These are phyloP conservation scores for Pseudocercospora pini-densiflorae DNA, from an alignment of 2,329 filamentous ascomycete species.

Conservation along the genomic window DNA sequence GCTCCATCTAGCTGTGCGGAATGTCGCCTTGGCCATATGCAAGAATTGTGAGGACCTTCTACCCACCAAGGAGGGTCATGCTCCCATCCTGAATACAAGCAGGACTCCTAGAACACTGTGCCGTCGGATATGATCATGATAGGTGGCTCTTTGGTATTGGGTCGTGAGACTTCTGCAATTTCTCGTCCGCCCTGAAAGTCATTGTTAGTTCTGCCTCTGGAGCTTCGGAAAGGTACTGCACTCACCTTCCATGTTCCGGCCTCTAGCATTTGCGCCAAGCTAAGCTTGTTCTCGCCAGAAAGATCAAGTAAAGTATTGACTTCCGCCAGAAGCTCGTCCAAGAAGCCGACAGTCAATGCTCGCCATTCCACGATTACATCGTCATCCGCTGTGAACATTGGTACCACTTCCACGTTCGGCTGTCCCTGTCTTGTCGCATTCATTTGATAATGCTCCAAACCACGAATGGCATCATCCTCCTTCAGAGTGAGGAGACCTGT, in stretches of 20 bases:
- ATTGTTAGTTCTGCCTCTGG: neutral
- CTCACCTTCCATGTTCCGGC: constrained; percentile 97
- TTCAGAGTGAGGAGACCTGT: constrained; percentile 81
- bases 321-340: constrained; percentile 71
- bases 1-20: constrained; percentile 17
- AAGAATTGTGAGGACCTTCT: constrained; percentile 13
- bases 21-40: constrained; percentile 11
- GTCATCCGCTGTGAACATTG: constrained; percentile 73
- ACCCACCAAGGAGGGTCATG: constrained; percentile 28
- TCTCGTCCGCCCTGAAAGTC: constrained; percentile 79
- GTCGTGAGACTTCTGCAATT: constrained; percentile 91
- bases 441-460: constrained; percentile 69
- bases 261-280: constrained; percentile 86
- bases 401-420: constrained; percentile 73
- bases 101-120: constrained; percentile 76
- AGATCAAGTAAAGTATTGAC: constrained; percentile 72
- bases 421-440: constrained; percentile 74
- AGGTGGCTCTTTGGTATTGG: constrained; percentile 94
- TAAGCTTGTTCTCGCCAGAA: constrained; percentile 71
- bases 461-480: constrained; percentile 68
- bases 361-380: constrained; percentile 83
- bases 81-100: constrained; percentile 34
- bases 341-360: constrained; percentile 73
- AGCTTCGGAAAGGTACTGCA: neutral
- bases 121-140: constrained; percentile 97